A percentile compares a stretch with the other conserved stretches of the same genome.
Conservation (phyloP, 2,329 filamentous ascomycete species). For the Alternaria viburni region DNA sequence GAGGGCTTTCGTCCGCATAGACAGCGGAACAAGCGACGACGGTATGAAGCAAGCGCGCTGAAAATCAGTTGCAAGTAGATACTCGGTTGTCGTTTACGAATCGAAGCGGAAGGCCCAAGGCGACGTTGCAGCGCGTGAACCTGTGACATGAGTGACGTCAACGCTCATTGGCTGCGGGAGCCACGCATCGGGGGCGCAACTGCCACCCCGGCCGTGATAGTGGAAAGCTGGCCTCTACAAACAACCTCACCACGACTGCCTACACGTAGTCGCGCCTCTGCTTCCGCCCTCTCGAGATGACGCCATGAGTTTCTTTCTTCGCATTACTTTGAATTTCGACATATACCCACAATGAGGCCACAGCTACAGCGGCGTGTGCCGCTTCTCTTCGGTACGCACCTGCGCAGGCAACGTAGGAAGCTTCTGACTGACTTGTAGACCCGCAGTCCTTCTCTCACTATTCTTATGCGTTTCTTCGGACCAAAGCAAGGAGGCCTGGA, state of each 20-base stretch:
- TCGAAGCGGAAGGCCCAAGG: neutral
- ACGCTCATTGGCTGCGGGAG: constrained; percentile 38
- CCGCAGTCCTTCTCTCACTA: constrained; percentile 41
- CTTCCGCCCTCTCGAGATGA: constrained; percentile 26
- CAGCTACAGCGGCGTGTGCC: constrained; percentile 45
- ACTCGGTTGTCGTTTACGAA: neutral
- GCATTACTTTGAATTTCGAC: constrained; percentile 17
- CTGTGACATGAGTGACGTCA: constrained; percentile 29
- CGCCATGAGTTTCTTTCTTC: constrained; percentile 38
- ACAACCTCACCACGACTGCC: constrained; percentile 26
- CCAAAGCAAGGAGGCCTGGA: constrained; percentile 19
- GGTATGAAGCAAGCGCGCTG: neutral
- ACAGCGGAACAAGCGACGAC: neutral
- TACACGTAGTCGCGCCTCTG: constrained; percentile 18
- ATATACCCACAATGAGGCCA: constrained; percentile 40
- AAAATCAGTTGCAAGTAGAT: neutral
- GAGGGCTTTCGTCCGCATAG: constrained; percentile 19
- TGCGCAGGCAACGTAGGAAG: constrained; percentile 6
- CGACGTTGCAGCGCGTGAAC: constrained; percentile 7
- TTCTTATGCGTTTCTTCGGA: constrained; percentile 28
- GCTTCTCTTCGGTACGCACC: constrained; percentile 42
- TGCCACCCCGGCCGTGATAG: constrained; percentile 22
- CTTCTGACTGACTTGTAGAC: constrained; percentile 28
- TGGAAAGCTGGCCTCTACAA: constrained; percentile 46
- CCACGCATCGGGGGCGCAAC: constrained; percentile 20